Base-by-base conservation (phyloP, 2,329 filamentous ascomycete genomes). In the Ceratocystiopsis brevicomis region DNA sequence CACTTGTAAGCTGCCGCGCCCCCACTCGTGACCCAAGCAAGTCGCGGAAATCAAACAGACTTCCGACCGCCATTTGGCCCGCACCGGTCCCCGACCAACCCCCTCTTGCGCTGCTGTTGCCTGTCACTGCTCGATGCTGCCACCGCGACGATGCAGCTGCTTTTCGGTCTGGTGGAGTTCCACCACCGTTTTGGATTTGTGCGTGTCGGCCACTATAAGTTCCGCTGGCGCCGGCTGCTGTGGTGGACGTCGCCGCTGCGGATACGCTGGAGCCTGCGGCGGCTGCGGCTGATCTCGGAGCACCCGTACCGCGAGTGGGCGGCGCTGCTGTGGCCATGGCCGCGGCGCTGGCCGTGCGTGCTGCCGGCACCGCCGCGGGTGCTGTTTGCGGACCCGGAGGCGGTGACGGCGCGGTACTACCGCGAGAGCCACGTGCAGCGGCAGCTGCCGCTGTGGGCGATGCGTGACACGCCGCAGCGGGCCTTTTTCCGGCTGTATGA, bases 401-500 rank as follows among this genome's bases (percentile, higher is more conserved):
- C 36, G 10, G 36, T 37, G 3, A 3, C 36, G 4, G 36, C 36
- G 36, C 36, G 36, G 14, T 37, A 37, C 36, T 37, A 37, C 36
- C 36, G 36, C 3, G 6, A 37, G 14, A n/a, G 10, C n/a, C 36
- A 37, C 36, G 36, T 37, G 15, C 36, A 37, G 36, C 36, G 36
- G 14, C 36, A 37, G 36, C 36, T 37, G 36, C 36, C 36, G 15
- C 36, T 40, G 16, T 41, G 40, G 40, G 33, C n/a, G 25, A 6
- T 19, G 17, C 53, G 54, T 37, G 53, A 56, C 43, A 56, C 52
- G 38, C 47, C 48, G n/a, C 49, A 50, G 36, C 44, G 54, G 17
- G 49, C 54, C 25, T 50, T 56, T 36, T 55, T 52, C 42, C 52
- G 53, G 15, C 45, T 55, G 3, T 55, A 56, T 40, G 53, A 56